Evolutionary conservation across 305 asterid species (phyloP).

Genomic region (Fraxinus baroniana): DNA sequence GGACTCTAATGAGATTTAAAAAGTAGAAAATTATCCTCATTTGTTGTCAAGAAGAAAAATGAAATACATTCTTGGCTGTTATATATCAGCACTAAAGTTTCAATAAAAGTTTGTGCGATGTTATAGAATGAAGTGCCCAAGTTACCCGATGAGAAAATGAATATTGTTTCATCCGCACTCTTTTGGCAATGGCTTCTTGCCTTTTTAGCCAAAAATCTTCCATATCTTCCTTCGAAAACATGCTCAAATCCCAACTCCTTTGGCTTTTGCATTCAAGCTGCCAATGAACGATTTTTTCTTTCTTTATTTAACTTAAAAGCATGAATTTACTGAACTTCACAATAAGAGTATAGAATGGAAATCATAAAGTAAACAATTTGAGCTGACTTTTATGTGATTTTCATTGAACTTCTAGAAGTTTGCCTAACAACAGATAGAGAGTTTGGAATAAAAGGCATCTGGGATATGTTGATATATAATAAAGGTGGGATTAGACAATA

Average conservation of each 20-base stretch:
- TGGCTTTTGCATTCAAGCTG: slow-evolving; percentile 50
- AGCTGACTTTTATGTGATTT: background rate
- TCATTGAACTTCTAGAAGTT: background rate
- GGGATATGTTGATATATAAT: background rate
- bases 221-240: slow-evolving; percentile 46
- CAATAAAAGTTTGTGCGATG: background rate
- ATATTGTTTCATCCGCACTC: slow-evolving; percentile 74
- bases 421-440: background rate
- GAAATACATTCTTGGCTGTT: background rate
- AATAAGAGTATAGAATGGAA: background rate
- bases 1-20: too few relatives aligned
- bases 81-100: background rate
- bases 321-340: background rate
- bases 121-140: slow-evolving; percentile 5
- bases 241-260: slow-evolving; percentile 61
- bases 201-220: slow-evolving; percentile 51
- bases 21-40: background rate
- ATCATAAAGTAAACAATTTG: background rate
- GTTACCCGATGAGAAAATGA: slow-evolving; percentile 77
- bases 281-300: background rate
- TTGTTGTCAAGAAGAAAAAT: background rate
- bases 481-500: background rate
- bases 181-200: slow-evolving; percentile 61
- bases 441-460: background rate
- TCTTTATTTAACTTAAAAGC: background rate